phyloP scores from a whole-genome alignment of 495 filamentous ascomycete species.

The Tetracladium marchalianum region DNA sequence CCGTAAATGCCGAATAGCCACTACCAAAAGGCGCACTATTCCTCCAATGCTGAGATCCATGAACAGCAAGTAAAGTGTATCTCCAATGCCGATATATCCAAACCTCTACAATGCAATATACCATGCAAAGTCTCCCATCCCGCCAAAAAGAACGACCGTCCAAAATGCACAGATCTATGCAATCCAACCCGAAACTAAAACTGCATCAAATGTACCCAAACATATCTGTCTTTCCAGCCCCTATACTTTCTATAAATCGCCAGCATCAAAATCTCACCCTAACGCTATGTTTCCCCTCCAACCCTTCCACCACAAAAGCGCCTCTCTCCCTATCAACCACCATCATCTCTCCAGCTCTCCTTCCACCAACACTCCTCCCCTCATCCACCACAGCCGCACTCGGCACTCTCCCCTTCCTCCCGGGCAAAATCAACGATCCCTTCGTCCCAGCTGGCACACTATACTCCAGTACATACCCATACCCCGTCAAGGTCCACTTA shows the following conservation, averaged over 20 bases:
- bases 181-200: too few relatives aligned
- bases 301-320: neutral
- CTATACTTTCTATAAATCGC: neutral
- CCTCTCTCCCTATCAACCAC: neutral
- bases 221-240: too few relatives aligned
- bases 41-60: too few relatives aligned
- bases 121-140: too few relatives aligned
- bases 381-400: neutral
- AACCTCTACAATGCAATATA: too few relatives aligned
- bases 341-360: neutral
- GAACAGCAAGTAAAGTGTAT: too few relatives aligned
- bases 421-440: conserved; percentile 19
- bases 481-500: conserved; percentile 14
- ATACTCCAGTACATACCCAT: conserved; percentile 17
- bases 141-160: too few relatives aligned
- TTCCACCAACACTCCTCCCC: neutral
- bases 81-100: too few relatives aligned
- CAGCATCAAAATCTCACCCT: neutral
- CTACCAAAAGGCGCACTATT: too few relatives aligned
- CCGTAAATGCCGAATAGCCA: too few relatives aligned
- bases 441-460: conserved; percentile 22
- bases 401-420: neutral
- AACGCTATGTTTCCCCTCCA: neutral
- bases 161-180: too few relatives aligned
- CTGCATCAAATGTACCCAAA: too few relatives aligned